Percentiles rank a stretch among this genome's conserved stretches.
Evolutionary conservation across 2,329 filamentous ascomycete genomes (phyloP).

Genomic region (Cladosporium colombiae): DNA sequence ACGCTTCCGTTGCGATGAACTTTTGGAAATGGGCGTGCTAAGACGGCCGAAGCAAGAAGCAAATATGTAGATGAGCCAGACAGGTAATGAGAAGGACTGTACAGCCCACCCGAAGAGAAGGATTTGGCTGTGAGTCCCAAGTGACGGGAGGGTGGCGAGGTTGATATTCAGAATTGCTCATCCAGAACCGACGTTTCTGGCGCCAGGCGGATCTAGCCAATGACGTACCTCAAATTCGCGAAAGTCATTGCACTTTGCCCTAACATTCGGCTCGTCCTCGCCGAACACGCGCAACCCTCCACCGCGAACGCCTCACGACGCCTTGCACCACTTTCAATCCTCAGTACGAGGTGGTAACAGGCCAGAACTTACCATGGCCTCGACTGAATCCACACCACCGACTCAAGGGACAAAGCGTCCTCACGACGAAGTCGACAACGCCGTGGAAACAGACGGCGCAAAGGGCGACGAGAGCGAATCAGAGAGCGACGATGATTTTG

Average conservation of each 20-base stretch:
- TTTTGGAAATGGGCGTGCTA: background rate
- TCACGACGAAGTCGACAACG: slow-evolving; percentile 30
- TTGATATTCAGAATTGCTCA: slow-evolving; percentile 18
- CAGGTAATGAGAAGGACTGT: background rate
- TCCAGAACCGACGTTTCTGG: slow-evolving; percentile 12
- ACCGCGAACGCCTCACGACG: background rate
- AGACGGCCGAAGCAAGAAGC: background rate
- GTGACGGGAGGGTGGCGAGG: slow-evolving; percentile 1
- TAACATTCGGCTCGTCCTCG: background rate
- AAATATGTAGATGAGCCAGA: background rate
- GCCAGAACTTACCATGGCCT: slow-evolving; percentile 17
- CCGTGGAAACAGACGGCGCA: slow-evolving; percentile 16
- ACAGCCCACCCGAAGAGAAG: background rate
- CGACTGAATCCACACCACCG: background rate
- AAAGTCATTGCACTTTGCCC: background rate
- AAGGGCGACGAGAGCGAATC: slow-evolving; percentile 61
- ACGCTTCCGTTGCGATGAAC: background rate
- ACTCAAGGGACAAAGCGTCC: slow-evolving; percentile 34
- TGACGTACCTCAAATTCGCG: background rate
- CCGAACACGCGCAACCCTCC: slow-evolving; percentile 4
- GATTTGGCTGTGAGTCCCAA: background rate
- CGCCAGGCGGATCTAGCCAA: background rate
- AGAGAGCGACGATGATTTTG: slow-evolving; percentile 73
- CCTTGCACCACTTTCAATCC: background rate
- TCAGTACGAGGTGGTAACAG: slow-evolving; percentile 12